These are phyloP conservation scores for Eucalyptus viminalis DNA, from an alignment of 345 rosid genomes.

Conservation along the genomic window DNA sequence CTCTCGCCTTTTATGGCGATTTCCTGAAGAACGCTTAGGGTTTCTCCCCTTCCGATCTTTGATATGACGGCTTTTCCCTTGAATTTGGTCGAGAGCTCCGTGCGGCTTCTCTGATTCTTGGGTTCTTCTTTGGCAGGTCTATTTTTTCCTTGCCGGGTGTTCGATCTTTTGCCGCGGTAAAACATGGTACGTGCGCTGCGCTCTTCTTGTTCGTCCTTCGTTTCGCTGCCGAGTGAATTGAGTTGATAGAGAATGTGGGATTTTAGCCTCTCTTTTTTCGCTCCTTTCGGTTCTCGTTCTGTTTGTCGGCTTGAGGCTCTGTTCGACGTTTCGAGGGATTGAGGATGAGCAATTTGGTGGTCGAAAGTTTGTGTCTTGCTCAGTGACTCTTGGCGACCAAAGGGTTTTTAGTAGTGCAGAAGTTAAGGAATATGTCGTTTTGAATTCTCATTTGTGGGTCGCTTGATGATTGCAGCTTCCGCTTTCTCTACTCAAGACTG, in stretches of 20 bases:
- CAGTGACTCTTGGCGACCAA: background rate
- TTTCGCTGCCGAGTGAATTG: background rate
- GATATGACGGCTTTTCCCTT: background rate
- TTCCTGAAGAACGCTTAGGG: background rate
- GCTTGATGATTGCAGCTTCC: conserved; percentile 42
- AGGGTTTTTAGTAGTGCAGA: background rate
- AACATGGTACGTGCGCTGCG: background rate
- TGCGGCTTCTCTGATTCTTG: background rate
- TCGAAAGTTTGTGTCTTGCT: background rate
- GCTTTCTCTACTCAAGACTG: conserved; percentile 68
- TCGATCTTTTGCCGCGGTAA: background rate
- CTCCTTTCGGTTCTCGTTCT: background rate
- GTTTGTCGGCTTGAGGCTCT: background rate
- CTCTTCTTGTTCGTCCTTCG: background rate
- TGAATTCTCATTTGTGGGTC: background rate
- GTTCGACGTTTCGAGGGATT: background rate
- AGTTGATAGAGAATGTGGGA: background rate
- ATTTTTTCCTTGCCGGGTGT: background rate
- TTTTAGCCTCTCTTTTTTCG: background rate
- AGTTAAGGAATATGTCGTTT: background rate
- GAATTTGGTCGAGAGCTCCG: background rate
- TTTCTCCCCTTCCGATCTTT: background rate
- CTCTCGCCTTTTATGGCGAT: background rate
- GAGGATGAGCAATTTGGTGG: background rate
- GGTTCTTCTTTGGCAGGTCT: background rate